phyloP scores from a whole-genome alignment of 2,329 filamentous ascomycete genomes.

The Colletotrichum agaves region DNA sequence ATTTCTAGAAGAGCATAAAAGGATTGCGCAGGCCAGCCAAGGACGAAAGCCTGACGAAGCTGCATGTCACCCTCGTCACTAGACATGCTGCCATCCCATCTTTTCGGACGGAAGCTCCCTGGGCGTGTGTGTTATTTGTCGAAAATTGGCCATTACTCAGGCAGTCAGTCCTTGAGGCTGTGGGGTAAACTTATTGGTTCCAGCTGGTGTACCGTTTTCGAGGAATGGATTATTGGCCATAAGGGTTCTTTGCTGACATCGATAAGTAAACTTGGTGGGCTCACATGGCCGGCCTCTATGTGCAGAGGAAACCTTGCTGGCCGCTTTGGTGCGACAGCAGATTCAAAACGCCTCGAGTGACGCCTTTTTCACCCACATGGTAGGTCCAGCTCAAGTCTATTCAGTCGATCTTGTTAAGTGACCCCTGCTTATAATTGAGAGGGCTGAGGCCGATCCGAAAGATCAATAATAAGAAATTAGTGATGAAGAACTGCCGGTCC shows the following conservation, averaged over 20 bases:
- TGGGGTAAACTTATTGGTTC: too few relatives aligned
- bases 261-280: too few relatives aligned
- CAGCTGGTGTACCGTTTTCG: too few relatives aligned
- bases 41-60: too few relatives aligned
- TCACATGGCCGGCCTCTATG: too few relatives aligned
- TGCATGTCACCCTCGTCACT: background rate
- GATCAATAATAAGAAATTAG: conserved; percentile 34
- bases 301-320: background rate
- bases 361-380: background rate
- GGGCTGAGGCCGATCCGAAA: conserved; percentile 14
- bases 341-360: conserved; percentile 3
- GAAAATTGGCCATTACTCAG: too few relatives aligned
- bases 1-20: conserved; percentile 30
- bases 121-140: too few relatives aligned
- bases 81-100: conserved; percentile 1
- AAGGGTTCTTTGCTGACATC: too few relatives aligned
- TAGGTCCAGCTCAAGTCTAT: conserved; percentile 22
- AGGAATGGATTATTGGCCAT: too few relatives aligned
- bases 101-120: background rate
- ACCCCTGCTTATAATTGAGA: conserved; percentile 30
- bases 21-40: background rate
- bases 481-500: conserved; percentile 35
- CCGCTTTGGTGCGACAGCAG: background rate
- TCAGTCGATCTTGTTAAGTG: conserved; percentile 34
- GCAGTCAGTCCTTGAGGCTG: too few relatives aligned